These are phyloP conservation scores for Streptanthus diversifolius DNA, from an alignment of 345 rosid species.

Conservation along the genomic window DNA sequence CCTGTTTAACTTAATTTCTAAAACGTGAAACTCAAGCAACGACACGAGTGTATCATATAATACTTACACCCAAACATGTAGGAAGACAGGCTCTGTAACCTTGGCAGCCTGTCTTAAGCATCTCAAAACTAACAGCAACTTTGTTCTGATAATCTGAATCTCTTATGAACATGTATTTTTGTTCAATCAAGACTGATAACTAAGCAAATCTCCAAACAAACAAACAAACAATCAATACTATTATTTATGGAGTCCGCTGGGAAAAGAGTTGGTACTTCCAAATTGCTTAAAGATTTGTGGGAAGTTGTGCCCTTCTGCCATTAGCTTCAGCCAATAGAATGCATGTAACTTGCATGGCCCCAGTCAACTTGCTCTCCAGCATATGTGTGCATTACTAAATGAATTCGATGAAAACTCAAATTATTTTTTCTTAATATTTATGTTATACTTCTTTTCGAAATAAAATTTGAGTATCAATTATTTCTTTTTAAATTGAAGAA, in stretches of 20 bases:
- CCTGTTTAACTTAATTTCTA: not conserved
- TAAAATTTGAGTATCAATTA: no score
- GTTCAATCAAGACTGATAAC: not conserved
- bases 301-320: slow-evolving; percentile 12
- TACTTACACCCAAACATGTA: not conserved
- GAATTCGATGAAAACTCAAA: no score
- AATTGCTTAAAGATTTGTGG: not conserved
- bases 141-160: not conserved
- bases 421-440: not conserved
- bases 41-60: not conserved
- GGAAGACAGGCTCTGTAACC: not conserved
- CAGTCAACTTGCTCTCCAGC: slow-evolving; percentile 21
- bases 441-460: no score
- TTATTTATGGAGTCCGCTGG: no score
- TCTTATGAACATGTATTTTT: no score
- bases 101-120: not conserved
- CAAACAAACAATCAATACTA: no score
- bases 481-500: no score
- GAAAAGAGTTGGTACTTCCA: slow-evolving; percentile 12
- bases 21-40: not conserved
- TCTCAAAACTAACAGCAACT: not conserved
- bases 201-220: no score
- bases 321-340: not conserved
- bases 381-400: no score
- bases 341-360: slow-evolving; percentile 21